Percentiles rank a stretch among this genome's conserved stretches.
phyloP scores from a whole-genome alignment of 2,329 filamentous ascomycete species.

The Fusarium brachygibbosum region DNA sequence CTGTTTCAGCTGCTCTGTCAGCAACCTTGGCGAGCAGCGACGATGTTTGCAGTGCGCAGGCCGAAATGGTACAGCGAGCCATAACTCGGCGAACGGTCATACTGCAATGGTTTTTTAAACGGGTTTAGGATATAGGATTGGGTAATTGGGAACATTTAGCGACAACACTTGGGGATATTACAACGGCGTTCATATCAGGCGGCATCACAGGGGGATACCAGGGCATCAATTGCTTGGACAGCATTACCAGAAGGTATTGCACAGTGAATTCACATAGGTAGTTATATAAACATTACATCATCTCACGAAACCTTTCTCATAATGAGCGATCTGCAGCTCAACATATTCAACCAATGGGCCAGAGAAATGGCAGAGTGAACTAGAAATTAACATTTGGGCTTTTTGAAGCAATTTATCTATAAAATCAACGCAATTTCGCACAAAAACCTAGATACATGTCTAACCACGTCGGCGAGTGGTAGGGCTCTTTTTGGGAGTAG shows the following conservation, averaged over 20 bases:
- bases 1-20: slow-evolving; percentile 71
- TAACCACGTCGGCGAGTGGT: slow-evolving; percentile 61
- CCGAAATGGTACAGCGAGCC: slow-evolving; percentile 45
- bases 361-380: neutral
- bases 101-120: slow-evolving; percentile 44
- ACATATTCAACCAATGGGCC: neutral
- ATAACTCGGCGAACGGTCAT: slow-evolving; percentile 37
- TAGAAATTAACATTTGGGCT: slow-evolving; percentile 21
- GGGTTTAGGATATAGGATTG: neutral
- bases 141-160: neutral
- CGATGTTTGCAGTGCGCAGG: slow-evolving; percentile 67
- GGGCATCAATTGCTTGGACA: slow-evolving; percentile 6
- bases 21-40: slow-evolving; percentile 67
- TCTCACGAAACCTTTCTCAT: neutral
- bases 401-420: slow-evolving; percentile 37
- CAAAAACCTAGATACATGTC: slow-evolving; percentile 31
- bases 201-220: slow-evolving; percentile 38
- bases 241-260: slow-evolving; percentile 7
- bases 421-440: slow-evolving; percentile 31
- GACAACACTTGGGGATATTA: neutral
- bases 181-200: slow-evolving; percentile 6
- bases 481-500: slow-evolving; percentile 58
- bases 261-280: slow-evolving; percentile 1
- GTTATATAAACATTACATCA: neutral
- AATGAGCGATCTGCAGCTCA: neutral